phyloP scores from a whole-genome alignment of 139 green algal genomes.

The Picochlorum sp. region DNA sequence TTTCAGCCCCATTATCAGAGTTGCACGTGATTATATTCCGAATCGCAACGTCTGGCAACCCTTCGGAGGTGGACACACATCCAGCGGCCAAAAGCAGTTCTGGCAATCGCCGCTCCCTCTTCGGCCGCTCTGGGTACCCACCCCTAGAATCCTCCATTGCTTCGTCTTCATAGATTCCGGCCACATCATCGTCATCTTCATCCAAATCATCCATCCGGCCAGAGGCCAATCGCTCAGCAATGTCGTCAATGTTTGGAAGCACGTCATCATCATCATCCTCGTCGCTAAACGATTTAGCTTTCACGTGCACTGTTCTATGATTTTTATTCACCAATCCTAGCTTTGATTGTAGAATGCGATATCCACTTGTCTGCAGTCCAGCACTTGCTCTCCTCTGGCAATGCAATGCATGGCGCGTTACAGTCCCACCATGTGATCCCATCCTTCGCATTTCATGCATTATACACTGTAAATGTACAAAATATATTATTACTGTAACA shows the following conservation, averaged over 20 bases:
- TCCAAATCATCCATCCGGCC: background rate
- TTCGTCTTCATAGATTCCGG: background rate
- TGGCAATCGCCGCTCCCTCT: constrained; percentile 15
- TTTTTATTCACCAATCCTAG: no score
- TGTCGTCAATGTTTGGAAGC: background rate
- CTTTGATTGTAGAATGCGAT: no score
- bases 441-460: no score
- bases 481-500: no score
- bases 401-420: no score
- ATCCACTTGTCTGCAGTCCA: no score
- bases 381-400: no score
- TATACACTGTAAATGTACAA: no score
- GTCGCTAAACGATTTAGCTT: background rate
- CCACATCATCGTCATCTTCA: background rate
- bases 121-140: constrained; percentile 7
- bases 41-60: constrained; percentile 12
- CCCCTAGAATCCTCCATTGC: background rate
- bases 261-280: background rate
- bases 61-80: constrained; percentile 25
- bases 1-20: background rate
- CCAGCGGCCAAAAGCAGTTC: constrained; percentile 45
- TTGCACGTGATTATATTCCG: constrained; percentile 19
- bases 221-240: background rate
- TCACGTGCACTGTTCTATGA: no score
- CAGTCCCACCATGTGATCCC: no score